Evolutionary conservation across 306 rosid genomes (phyloP), one percentile per base, ranked within the genome.

Genomic region (Pterocarpus macrocarpus): DNA sequence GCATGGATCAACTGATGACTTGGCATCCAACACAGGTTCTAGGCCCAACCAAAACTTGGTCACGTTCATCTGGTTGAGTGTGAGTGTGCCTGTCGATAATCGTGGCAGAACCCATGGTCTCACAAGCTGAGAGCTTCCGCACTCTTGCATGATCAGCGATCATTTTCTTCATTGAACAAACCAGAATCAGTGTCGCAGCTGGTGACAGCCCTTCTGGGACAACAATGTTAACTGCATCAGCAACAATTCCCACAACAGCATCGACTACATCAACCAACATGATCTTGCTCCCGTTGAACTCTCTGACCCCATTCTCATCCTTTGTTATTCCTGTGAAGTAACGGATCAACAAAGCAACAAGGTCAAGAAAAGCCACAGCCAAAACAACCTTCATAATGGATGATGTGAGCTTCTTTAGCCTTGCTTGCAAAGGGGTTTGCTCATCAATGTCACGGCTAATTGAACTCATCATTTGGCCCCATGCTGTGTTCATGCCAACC

Each of bases 131-230:
- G 35, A 84, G 81, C 56, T 84, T 79, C 52, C 87, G 73, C 47
- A 84, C 87, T 83, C 73, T 84, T 47, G 87, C 87, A 12, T 78
- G 77, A 59, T 84, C 87, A n/a, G 73, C 83, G 84, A 84, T 84
- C 87, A 84, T 84, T 67, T 84, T 84, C 84, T 84, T 84, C 87
- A 84, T 84, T 13, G 87, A 84, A 79, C 79, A 84, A 47, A 84
- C 87, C n/a, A 79, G n/a, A 2, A 83, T 83, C 0, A 83, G 56
- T 1, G 87, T 83, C 47, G 79, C 87, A 7, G 87, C 87, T 1
- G 79, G n/a, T 32, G 87, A 81, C 44, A 84, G 68, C 64, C 87
- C 87, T 69, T 84, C 83, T 2, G 87, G 87, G 4, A 84, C 87
- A 16, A 84, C 87, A 73, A 84, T 84, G 10, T 83, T 84, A 5